A percentile compares a stretch with the other conserved stretches of the same genome.
These are phyloP conservation scores for Megacollybia marginata DNA, from an alignment of 768 basidiomycete genomes.

Conservation along the genomic window DNA sequence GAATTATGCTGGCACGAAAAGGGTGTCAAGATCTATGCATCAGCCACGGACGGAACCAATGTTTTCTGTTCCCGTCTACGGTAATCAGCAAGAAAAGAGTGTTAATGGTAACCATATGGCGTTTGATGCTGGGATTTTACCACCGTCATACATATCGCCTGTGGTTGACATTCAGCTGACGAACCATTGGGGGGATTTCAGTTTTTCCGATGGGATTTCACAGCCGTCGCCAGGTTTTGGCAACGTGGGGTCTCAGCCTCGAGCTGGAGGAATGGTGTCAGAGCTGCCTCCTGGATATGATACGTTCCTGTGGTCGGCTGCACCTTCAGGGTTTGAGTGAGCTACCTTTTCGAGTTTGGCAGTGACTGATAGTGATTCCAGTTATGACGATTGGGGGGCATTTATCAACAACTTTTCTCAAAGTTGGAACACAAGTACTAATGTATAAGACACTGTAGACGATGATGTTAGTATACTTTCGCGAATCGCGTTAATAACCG, in stretches of 20 bases:
- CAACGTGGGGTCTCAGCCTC: background rate
- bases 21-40: no score
- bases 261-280: conserved; percentile 25
- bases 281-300: conserved; percentile 19
- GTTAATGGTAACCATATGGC: no score
- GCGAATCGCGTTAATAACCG: background rate
- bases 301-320: conserved; percentile 56
- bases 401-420: conserved; percentile 14
- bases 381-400: conserved; percentile 35
- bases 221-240: conserved; percentile 8
- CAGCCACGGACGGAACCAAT: no score
- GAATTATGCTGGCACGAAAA: background rate
- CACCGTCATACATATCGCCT: no score
- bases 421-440: background rate
- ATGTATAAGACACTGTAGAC: background rate
- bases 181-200: background rate
- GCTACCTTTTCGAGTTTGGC: conserved; percentile 13
- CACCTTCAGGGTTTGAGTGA: conserved; percentile 55
- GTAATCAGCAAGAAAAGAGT: no score
- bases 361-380: conserved; percentile 9
- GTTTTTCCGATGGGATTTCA: background rate
- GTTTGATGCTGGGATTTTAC: no score
- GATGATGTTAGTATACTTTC: background rate
- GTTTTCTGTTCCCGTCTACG: no score
- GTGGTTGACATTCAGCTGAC: background rate